Base-by-base conservation (phyloP, 116 monocot species). In the Iris pallida region DNA sequence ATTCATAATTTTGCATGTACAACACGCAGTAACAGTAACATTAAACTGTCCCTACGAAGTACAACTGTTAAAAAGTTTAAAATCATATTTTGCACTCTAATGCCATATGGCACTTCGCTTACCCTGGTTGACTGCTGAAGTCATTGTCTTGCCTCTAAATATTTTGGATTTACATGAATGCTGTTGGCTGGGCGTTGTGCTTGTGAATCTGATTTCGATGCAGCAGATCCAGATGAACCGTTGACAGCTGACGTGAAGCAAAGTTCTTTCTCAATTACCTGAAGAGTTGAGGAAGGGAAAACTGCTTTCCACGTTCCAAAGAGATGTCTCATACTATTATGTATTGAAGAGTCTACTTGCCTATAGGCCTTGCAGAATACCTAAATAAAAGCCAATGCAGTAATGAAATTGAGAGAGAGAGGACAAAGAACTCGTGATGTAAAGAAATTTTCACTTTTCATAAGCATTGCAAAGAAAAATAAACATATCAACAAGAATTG, bases 251-350 rank as follows among this genome's bases (percentile, higher is more conserved):
- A 12, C 57, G 75, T 63, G 72, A 94, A 94, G n/a, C 78, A 71
- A 57, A 94, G 80, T 17, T 94, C 90, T 61, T 94, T 90, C 71
- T 94, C 94, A 70, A 94, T 94, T 16, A 70, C 48, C 57, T 87
- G 90, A 60, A 94, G 87, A 0, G 83, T 52, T 20, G 66, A 60
- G 30, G 78, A 59, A 17, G 87, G 90, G 49, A 94, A 94, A 18
- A 90, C 83, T 55, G 87, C 90, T 79, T 85, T 94, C 94, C 94
- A 94, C 65, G 94, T 94, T 62, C 94, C 90, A 79, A 90, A 94
- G 63, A 94, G 85, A 79, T 94, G 94, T 53, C 87, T 82, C 94
- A 94, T 85, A 56, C 87, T 85, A 65, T 77, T 74, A 80, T 85
- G 94, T 70, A 85, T 72, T 47, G 90, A 78, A 68, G 94, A 63